Conservation (phyloP, 225 moss, liverwort and hornwort genomes). For the Pseudisothecium myosuroides region DNA sequence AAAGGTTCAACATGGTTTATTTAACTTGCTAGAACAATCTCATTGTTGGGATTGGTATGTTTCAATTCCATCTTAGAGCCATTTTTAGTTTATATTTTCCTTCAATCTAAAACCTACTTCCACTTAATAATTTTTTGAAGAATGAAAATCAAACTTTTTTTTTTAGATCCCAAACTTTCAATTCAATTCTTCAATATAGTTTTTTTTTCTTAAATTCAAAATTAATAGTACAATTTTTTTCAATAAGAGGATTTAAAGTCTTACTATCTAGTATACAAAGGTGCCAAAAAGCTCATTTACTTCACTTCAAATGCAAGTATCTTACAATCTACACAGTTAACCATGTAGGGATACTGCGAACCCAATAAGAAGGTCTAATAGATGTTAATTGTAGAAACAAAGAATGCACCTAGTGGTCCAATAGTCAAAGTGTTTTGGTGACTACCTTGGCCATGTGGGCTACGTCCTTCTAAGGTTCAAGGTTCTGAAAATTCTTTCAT, state of each 20-base stretch:
- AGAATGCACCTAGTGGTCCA: too few relatives aligned
- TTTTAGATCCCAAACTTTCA: neutral
- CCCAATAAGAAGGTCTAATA: too few relatives aligned
- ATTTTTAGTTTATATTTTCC: neutral
- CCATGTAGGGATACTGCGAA: rapidly evolving
- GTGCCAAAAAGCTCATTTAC: neutral
- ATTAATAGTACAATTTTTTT: neutral
- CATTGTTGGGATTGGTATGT: rapidly evolving
- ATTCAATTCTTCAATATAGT: neutral
- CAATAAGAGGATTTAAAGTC: neutral
- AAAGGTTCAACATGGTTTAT: neutral
- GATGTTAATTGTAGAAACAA: too few relatives aligned
- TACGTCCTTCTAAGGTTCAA: too few relatives aligned
- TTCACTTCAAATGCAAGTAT: neutral
- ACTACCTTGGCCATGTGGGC: too few relatives aligned
- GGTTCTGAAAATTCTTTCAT: neutral
- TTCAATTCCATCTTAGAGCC: neutral
- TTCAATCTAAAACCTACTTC: neutral
- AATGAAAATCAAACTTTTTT: neutral
- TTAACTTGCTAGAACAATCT: neutral
- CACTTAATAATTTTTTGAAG: neutral
- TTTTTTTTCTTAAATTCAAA: neutral
- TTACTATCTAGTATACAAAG: neutral
- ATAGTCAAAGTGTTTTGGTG: too few relatives aligned
- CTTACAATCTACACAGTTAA: neutral